These are phyloP conservation scores for Backusella westeae DNA, from an alignment of 192 early-diverging fungal species.

Conservation along the genomic window DNA sequence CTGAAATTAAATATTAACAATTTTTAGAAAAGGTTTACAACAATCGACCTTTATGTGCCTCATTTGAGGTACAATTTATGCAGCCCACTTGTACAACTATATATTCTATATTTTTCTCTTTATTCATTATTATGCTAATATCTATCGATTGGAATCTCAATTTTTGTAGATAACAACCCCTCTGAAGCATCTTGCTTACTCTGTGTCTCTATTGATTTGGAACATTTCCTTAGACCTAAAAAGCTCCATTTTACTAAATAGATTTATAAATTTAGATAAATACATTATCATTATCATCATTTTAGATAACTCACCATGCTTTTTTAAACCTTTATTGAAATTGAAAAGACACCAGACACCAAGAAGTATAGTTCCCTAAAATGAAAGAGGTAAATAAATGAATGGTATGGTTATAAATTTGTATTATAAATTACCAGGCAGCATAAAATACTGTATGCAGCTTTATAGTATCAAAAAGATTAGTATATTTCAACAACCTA, in stretches of 20 bases:
- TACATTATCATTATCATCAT: not conserved
- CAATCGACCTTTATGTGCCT: no score
- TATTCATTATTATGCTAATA: not conserved
- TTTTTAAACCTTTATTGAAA: not conserved
- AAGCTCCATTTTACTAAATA: not conserved
- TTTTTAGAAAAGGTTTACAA: no score
- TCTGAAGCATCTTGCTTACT: not conserved
- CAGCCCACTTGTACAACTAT: no score
- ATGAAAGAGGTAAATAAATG: no score
- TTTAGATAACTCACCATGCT: not conserved
- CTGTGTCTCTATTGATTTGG: not conserved
- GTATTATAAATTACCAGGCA: no score
- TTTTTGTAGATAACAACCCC: not conserved
- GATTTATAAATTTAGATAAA: not conserved
- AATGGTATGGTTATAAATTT: no score
- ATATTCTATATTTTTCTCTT: no score
- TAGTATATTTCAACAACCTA: not conserved
- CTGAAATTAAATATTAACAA: no score
- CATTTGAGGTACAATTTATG: no score
- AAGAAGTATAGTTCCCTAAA: not conserved
- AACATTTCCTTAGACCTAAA: not conserved
- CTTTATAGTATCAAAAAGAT: not conserved
- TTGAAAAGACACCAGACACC: not conserved
- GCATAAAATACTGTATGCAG: no score
- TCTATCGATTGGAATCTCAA: not conserved